Conservation (phyloP, 108 stramenopile genomes). For the Skeletonema grethae region DNA sequence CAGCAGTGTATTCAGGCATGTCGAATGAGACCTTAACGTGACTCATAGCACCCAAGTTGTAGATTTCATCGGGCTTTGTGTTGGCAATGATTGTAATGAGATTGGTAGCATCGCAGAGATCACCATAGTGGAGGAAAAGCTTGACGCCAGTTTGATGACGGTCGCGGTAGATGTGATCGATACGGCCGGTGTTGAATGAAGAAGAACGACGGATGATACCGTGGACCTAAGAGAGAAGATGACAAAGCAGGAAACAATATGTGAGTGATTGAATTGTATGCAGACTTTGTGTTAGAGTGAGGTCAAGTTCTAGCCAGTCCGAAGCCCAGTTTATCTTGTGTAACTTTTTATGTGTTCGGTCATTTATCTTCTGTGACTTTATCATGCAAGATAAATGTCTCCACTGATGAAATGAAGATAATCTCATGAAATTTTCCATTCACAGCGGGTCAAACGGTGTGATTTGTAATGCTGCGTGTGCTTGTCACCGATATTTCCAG, state of each 20-base stretch:
- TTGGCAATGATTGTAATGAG: slow-evolving; percentile 91
- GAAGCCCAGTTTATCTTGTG: neutral
- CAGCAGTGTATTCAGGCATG: slow-evolving; percentile 99
- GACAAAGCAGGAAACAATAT: neutral
- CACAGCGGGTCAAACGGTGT: neutral
- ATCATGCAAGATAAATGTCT: neutral
- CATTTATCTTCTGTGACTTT: neutral
- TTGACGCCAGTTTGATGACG: slow-evolving; percentile 94
- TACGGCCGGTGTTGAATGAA: slow-evolving; percentile 98
- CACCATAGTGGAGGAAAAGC: slow-evolving; percentile 98
- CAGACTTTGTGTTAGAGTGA: neutral
- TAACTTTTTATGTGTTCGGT: neutral
- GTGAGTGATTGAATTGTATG: neutral
- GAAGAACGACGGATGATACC: slow-evolving; percentile 98
- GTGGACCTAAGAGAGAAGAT: slow-evolving; percentile 74
- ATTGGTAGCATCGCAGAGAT: slow-evolving; percentile 97
- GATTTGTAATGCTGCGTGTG: neutral
- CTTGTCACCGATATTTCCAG: neutral
- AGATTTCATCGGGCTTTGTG: slow-evolving; percentile 93
- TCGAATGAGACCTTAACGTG: slow-evolving; percentile 99
- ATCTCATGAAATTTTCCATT: neutral
- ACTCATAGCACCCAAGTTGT: slow-evolving; percentile 99
- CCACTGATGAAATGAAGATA: neutral
- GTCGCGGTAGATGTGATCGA: slow-evolving; percentile 98
- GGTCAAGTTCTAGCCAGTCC: neutral